Base-by-base conservation (phyloP, 2,329 filamentous ascomycete genomes). In the Pyrenophora tritici-repentis region DNA sequence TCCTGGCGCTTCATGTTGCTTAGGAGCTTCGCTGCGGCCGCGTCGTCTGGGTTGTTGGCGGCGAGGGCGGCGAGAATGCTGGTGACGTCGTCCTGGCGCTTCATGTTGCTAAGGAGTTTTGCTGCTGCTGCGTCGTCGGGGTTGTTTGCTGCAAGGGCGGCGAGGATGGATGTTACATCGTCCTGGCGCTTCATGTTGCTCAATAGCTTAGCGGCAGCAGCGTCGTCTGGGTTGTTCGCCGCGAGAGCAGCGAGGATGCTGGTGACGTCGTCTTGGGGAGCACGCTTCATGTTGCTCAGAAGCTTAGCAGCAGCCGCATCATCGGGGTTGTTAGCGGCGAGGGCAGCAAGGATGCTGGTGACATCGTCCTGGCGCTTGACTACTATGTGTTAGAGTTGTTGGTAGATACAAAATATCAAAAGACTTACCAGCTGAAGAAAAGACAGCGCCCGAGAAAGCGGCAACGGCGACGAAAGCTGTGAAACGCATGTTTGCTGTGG, bases 401-500 rank as follows among this genome's bases (percentile, higher is more conserved):
- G 18, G 2, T 12, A 10, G 9, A 14, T 32, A 6, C 9, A 13
- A 10, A 9, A 12, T 29, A 22, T 37, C 9, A 20, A 14, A 8
- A 32, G 20, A 1, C 31, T 17, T 50, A 68, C 63, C 50, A 7
- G 66, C 53, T 2, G 57, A 50, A 42, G 64, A 65, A 41, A 70
- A 62, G 51, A 64, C 63, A 16, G 56, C 55, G 47, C 59, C 55
- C 22, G 68, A 68, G 58, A 70, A 63, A 32, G 61, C 49, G 3
- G 59, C 58, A 37, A 63, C 55, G 31, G 62, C 48, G 42, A 70
- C 26, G 50, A 70, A 57, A 43, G 62, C 48, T 39, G 65, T 57
- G 63, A 65, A 67, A 37, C 52, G 62, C 67, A 70, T 70, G 17
- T 48, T 69, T 58, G 57, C 20, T 51, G 51, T 62, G 52, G 20